phyloP scores from a whole-genome alignment of 73 alveolate species.

The Paraurostyla sp. region DNA sequence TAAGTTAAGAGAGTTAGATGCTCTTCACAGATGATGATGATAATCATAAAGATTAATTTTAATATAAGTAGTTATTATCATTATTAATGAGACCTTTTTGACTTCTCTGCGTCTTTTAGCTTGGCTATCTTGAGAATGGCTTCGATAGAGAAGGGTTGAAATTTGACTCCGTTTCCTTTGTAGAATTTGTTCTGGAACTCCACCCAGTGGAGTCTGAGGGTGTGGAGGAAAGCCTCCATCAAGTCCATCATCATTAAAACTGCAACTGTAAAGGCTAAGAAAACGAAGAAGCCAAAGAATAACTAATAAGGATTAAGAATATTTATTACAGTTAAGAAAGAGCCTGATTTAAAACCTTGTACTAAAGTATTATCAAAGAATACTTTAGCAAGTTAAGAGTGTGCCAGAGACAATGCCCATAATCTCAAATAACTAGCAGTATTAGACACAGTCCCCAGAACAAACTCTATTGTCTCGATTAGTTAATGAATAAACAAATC shows the following conservation, averaged over 20 bases:
- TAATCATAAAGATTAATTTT: background rate
- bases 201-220: conserved; percentile 98
- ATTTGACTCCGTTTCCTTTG: conserved; percentile 88
- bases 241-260: conserved; percentile 95
- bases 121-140: background rate
- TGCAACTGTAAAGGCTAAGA: conserved; percentile 82
- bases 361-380: conserved; percentile 85
- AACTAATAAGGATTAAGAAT: conserved; percentile 58
- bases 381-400: conserved; percentile 94
- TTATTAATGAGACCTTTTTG: background rate
- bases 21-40: conserved; percentile 54
- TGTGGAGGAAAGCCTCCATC: conserved; percentile 97
- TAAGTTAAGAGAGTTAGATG: conserved; percentile 70
- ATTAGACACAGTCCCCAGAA: conserved; percentile 97
- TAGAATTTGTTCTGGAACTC: conserved; percentile 96
- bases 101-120: background rate
- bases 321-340: background rate
- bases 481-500: conserved; percentile 88
- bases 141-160: conserved; percentile 81
- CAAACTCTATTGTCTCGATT: conserved; percentile 98
- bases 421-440: conserved; percentile 98
- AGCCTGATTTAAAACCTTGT: conserved; percentile 47
- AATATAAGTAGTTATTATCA: too few relatives aligned
- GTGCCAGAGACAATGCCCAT: conserved; percentile 99
- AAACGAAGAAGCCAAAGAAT: conserved; percentile 74